These are phyloP conservation scores for Tetracladium maxilliforme DNA, from an alignment of 2,329 filamentous ascomycete genomes.

Conservation along the genomic window DNA sequence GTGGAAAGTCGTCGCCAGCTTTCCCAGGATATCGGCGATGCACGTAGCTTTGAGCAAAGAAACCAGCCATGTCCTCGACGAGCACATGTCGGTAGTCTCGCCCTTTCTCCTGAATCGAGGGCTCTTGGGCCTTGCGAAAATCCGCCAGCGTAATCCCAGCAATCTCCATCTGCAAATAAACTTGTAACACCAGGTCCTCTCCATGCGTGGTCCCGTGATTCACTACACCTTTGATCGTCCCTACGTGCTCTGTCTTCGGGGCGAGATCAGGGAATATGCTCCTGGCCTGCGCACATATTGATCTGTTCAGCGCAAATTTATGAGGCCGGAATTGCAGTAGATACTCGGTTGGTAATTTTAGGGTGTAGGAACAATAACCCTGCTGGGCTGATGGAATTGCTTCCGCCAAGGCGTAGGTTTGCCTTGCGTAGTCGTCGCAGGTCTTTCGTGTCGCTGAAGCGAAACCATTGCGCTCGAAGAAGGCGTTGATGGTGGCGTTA, in stretches of 20 bases:
- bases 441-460: constrained; percentile 5
- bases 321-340: constrained; percentile 33
- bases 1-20: constrained; percentile 20
- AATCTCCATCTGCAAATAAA: constrained; percentile 26
- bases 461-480: constrained; percentile 11
- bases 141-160: constrained; percentile 23
- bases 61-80: constrained; percentile 23
- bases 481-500: constrained; percentile 6
- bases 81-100: constrained; percentile 13
- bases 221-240: constrained; percentile 13
- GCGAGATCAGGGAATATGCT: constrained; percentile 23
- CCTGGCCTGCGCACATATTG: constrained; percentile 19
- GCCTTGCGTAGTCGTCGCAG: constrained; percentile 17
- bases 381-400: constrained; percentile 22
- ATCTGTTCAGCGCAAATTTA: constrained; percentile 23
- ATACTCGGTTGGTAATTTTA: constrained; percentile 20
- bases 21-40: constrained; percentile 12
- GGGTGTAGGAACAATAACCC: constrained; percentile 36
- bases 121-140: constrained; percentile 9
- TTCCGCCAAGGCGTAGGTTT: constrained; percentile 14
- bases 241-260: constrained; percentile 23
- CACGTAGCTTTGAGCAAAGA: constrained; percentile 23
- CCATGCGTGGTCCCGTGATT: not conserved
- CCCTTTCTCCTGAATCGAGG: constrained; percentile 1
- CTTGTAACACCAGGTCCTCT: constrained; percentile 9